A percentile compares a stretch with the other conserved stretches of the same genome.
These are phyloP conservation scores for Vigna unguiculata DNA, from an alignment of 306 rosid genomes.

Conservation along the genomic window DNA sequence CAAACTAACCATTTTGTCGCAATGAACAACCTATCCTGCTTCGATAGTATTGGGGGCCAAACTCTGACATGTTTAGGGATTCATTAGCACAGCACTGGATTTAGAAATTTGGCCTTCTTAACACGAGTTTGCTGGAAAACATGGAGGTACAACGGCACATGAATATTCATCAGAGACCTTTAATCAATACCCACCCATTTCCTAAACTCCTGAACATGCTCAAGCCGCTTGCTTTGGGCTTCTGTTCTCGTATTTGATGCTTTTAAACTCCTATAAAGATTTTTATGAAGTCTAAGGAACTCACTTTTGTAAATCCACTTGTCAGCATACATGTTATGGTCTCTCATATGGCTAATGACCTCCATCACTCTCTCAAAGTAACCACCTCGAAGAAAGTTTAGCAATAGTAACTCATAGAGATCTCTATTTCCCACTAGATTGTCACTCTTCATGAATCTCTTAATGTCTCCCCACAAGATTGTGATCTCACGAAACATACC, in stretches of 20 bases:
- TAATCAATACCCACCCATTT: conserved; percentile 69
- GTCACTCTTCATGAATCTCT: conserved; percentile 64
- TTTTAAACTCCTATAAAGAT: conserved; percentile 76
- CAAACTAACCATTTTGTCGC: background rate
- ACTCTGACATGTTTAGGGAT: background rate
- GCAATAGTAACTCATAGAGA: conserved; percentile 70
- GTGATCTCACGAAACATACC: conserved; percentile 79
- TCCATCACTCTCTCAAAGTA: conserved; percentile 97
- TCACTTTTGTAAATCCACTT: conserved; percentile 77
- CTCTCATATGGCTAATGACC: conserved; percentile 68
- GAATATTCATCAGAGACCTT: conserved; percentile 33
- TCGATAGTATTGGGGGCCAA: background rate
- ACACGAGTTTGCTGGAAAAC: conserved; percentile 14
- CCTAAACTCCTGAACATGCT: conserved; percentile 72
- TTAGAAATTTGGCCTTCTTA: background rate
- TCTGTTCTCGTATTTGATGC: conserved; percentile 74
- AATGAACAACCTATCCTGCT: background rate
- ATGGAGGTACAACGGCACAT: conserved; percentile 1
- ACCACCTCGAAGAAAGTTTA: conserved; percentile 80
- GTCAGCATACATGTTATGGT: conserved; percentile 62
- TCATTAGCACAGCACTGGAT: background rate
- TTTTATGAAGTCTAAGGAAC: conserved; percentile 77
- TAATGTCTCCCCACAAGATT: conserved; percentile 87
- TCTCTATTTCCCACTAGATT: conserved; percentile 59
- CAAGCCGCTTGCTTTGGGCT: conserved; percentile 74